Evolutionary conservation across 805 yeast genomes (phyloP), one percentile per base, ranked within the genome.

Genomic region (Schwanniomyces occidentalis): DNA sequence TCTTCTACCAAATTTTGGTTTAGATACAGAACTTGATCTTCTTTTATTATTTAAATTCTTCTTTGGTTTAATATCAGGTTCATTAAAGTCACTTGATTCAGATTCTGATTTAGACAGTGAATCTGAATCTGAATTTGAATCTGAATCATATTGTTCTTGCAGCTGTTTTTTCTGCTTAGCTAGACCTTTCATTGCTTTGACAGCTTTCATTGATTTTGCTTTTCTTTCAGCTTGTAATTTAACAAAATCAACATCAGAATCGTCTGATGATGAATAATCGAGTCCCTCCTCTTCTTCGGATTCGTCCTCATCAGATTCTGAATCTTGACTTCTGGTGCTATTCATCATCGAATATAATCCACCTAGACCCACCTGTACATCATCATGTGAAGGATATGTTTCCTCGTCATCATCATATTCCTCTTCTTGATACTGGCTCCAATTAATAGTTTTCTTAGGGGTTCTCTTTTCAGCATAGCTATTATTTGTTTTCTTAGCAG

Each of bases 201-300:
- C 72, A 1, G 77, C 76, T 42, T 74, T 73, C 69, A 76, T 62
- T 1, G 79, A 69, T 40, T 63, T 71, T 24, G 76, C 76, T 58
- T 82, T 78, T 42, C 79, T 68, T 53, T 82, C 83, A 7, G 82
- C 85, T 22, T 85, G 84, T 41, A 85, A 59, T 53, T 75, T 76
- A 10, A 84, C 85, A 54, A 81, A 82, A 58, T 85, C 91, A 2
- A 83, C 78, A 45, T 78, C 80, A 23, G 79, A 80, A 45, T 80
- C 87, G 46, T 77, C 82, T 0, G 82, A 76, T 8, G 80, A 74
- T 8, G 74, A 64, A 14, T 69, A 37, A 8, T 38, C 49, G 16
- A 41, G 45, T 4, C 41, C 55, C 24, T 59, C 61, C 6, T 49
- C 57, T 6, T 54, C 50, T 16, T 47, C 50, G 12, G 36, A 45